Percentiles rank a stretch among this genome's conserved stretches.
Conservation (phyloP, 768 basidiomycete genomes). For the Leccinum fibrillosum region DNA sequence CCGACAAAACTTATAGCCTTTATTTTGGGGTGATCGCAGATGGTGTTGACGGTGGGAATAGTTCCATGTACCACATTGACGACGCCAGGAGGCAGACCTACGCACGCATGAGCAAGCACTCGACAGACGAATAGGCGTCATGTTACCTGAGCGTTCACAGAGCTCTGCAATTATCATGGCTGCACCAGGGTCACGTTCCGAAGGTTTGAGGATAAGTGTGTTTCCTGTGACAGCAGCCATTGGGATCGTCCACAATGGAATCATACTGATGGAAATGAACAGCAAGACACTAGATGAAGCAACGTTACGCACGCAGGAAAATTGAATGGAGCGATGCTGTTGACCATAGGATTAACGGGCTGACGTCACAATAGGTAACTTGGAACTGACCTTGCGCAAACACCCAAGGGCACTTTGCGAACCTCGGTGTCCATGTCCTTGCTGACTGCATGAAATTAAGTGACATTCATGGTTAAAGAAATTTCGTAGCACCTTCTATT, state of each 20-base stretch:
- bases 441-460: conserved; percentile 53
- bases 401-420: conserved; percentile 80
- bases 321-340: conserved; percentile 82
- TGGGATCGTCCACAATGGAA: conserved; percentile 94
- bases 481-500: conserved; percentile 65
- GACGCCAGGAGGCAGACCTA: conserved; percentile 82
- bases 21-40: conserved; percentile 89
- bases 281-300: neutral
- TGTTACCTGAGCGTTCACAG: conserved; percentile 73
- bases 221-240: conserved; percentile 90
- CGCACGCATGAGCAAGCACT: neutral
- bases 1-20: conserved; percentile 97
- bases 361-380: neutral
- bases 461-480: neutral
- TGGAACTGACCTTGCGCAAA: conserved; percentile 59
- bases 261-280: conserved; percentile 59
- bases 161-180: conserved; percentile 98
- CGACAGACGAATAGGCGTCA: neutral
- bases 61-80: conserved; percentile 91
- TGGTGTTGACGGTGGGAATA: conserved; percentile 85
- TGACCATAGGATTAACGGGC: conserved; percentile 1
- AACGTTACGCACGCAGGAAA: conserved; percentile 69
- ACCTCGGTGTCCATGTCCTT: conserved; percentile 97
- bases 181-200: conserved; percentile 95
- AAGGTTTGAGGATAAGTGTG: conserved; percentile 91